These are phyloP conservation scores for Cicer judaicum DNA, from an alignment of 306 rosid species.

Conservation along the genomic window DNA sequence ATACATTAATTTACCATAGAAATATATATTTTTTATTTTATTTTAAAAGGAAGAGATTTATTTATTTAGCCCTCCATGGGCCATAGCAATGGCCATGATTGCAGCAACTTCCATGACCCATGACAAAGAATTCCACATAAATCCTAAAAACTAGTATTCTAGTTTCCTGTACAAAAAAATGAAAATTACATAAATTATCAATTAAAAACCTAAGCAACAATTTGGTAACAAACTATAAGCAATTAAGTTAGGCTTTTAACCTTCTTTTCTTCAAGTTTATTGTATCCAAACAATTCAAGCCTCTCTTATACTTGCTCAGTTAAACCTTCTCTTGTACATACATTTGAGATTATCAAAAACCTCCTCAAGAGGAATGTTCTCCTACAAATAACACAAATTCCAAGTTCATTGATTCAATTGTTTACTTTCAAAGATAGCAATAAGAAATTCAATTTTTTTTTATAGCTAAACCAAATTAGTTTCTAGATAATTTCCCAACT, in stretches of 20 bases:
- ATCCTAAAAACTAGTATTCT: no score
- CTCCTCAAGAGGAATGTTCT: conserved; percentile 66
- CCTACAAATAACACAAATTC: conserved; percentile 58
- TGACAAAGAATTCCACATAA: no score
- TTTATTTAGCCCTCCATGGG: conserved; percentile 66
- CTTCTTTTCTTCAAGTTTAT: conserved; percentile 81
- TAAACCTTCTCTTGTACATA: conserved; percentile 67
- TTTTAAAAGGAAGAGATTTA: background rate
- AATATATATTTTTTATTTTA: conserved; percentile 35
- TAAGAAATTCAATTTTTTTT: background rate
- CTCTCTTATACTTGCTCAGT: conserved; percentile 61
- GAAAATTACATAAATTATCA: background rate
- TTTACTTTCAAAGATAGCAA: background rate
- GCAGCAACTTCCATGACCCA: no score
- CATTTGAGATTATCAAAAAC: conserved; percentile 70
- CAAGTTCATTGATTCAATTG: conserved; percentile 20
- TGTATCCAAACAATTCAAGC: conserved; percentile 67
- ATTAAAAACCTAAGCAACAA: conserved; percentile 25
- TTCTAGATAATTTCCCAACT: conserved; percentile 1
- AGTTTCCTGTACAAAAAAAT: no score
- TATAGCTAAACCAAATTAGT: background rate
- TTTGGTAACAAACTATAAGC: conserved; percentile 1
- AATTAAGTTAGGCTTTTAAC: conserved; percentile 44
- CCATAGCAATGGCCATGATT: conserved; percentile 62
- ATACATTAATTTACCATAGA: background rate